These are phyloP conservation scores for Ottelia alismoides DNA, from an alignment of 106 monocot genomes.

Conservation along the genomic window DNA sequence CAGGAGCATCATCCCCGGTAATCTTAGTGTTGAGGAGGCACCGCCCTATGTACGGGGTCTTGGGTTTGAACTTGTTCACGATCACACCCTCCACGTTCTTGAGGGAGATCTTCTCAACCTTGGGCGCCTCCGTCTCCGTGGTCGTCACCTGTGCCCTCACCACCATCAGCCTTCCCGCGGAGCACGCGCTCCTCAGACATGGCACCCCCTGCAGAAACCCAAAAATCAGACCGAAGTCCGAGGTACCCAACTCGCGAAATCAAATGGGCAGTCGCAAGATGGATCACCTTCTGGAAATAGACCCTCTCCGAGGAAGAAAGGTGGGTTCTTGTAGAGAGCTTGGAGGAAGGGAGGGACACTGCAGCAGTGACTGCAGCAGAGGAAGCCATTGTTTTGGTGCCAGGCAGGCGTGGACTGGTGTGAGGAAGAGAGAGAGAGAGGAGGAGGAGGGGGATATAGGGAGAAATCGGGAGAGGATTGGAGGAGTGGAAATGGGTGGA, in stretches of 20 bases:
- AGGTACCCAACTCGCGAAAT: no score
- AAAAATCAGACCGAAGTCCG: no score
- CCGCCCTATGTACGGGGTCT: constrained; percentile 46
- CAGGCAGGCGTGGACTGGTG: not conserved
- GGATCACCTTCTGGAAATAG: constrained; percentile 23
- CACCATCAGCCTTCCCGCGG: not conserved
- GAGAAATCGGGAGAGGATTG: constrained; percentile 13
- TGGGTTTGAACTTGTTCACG: constrained; percentile 79
- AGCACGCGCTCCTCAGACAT: no score
- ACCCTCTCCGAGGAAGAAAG: constrained; percentile 29
- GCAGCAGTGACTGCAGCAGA: constrained; percentile 46
- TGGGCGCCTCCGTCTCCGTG: constrained; percentile 53
- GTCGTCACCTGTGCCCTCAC: constrained; percentile 20
- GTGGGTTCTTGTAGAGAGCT: constrained; percentile 22
- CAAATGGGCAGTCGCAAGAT: no score
- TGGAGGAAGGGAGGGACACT: constrained; percentile 34
- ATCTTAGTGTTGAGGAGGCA: constrained; percentile 97
- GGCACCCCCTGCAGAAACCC: no score
- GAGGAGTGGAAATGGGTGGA: constrained; percentile 23
- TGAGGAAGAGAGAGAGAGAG: not conserved
- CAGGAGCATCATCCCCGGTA: constrained; percentile 90
- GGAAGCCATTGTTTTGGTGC: constrained; percentile 18
- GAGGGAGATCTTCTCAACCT: constrained; percentile 49
- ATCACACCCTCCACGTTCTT: constrained; percentile 73
- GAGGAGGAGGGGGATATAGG: not conserved